Conservation (phyloP, 2,329 filamentous ascomycete genomes). For the Paraphaeosphaeria minitans region DNA sequence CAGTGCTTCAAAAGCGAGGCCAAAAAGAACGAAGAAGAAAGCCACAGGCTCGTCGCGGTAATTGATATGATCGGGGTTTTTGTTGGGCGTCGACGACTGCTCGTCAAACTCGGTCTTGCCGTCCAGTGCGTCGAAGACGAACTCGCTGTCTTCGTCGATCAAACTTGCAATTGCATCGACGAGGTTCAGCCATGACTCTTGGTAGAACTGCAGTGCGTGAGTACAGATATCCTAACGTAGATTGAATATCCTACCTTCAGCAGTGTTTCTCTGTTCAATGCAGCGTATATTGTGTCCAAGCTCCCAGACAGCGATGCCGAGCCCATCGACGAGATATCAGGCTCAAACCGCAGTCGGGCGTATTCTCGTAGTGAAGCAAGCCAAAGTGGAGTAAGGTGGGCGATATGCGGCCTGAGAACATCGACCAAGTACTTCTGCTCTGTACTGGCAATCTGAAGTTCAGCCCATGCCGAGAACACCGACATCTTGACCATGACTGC, state of each 20-base stretch:
- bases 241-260: constrained; percentile 60
- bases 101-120: constrained; percentile 65
- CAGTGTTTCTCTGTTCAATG: constrained; percentile 90
- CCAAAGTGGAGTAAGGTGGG: constrained; percentile 90
- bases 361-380: constrained; percentile 91
- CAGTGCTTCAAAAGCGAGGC: constrained; percentile 92
- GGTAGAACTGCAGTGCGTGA: constrained; percentile 71
- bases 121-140: constrained; percentile 95
- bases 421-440: constrained; percentile 89
- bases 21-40: constrained; percentile 98
- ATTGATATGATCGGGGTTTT: constrained; percentile 79
- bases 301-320: constrained; percentile 82
- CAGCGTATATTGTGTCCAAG: constrained; percentile 91
- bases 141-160: constrained; percentile 96
- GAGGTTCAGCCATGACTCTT: constrained; percentile 94
- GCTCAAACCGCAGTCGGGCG: constrained; percentile 90
- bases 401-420: constrained; percentile 88
- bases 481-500: constrained; percentile 99
- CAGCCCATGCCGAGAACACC: constrained; percentile 95
- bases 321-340: constrained; percentile 90
- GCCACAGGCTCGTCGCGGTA: constrained; percentile 97
- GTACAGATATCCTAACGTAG: neutral
- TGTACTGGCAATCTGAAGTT: constrained; percentile 90
- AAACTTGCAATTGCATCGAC: constrained; percentile 97
- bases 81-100: constrained; percentile 43